Evolutionary conservation across 306 rosid genomes (phyloP).

Genomic region (Castanopsis chinensis): DNA sequence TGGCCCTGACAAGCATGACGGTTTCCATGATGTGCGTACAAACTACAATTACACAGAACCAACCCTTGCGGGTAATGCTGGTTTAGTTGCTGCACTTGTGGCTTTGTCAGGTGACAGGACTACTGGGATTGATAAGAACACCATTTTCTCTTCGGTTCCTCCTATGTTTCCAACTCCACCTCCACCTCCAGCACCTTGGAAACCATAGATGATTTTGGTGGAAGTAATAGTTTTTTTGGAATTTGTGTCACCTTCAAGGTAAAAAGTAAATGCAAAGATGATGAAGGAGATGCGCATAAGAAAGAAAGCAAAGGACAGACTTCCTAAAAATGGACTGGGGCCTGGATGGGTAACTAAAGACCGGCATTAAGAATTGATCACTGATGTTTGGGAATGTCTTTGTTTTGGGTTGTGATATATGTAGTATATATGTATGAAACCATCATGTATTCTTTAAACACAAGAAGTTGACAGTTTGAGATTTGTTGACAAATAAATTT

Average conservation of each 20-base stretch:
- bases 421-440: slow-evolving; percentile 48
- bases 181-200: slow-evolving; percentile 99
- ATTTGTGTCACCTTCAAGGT: slow-evolving; percentile 34
- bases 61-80: slow-evolving; percentile 95
- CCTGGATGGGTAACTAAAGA: slow-evolving; percentile 19
- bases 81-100: slow-evolving; percentile 85
- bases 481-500: slow-evolving; percentile 37
- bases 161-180: slow-evolving; percentile 99
- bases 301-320: slow-evolving; percentile 18
- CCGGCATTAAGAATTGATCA: slow-evolving; percentile 31
- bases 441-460: slow-evolving; percentile 74
- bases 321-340: slow-evolving; percentile 26
- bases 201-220: slow-evolving; percentile 54
- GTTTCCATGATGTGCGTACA: slow-evolving; percentile 81
- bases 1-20: slow-evolving; percentile 92
- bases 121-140: slow-evolving; percentile 72
- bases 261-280: slow-evolving; percentile 36
- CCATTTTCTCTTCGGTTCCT: slow-evolving; percentile 90
- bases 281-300: slow-evolving; percentile 23
- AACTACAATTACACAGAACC: slow-evolving; percentile 98
- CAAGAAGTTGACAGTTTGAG: slow-evolving; percentile 52
- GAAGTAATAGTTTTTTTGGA: slow-evolving; percentile 28
- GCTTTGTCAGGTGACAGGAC: slow-evolving; percentile 83
- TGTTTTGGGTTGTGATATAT: slow-evolving; percentile 51
- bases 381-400: slow-evolving; percentile 32